phyloP scores from a whole-genome alignment of 495 filamentous ascomycete genomes.

The Letharia lupina region DNA sequence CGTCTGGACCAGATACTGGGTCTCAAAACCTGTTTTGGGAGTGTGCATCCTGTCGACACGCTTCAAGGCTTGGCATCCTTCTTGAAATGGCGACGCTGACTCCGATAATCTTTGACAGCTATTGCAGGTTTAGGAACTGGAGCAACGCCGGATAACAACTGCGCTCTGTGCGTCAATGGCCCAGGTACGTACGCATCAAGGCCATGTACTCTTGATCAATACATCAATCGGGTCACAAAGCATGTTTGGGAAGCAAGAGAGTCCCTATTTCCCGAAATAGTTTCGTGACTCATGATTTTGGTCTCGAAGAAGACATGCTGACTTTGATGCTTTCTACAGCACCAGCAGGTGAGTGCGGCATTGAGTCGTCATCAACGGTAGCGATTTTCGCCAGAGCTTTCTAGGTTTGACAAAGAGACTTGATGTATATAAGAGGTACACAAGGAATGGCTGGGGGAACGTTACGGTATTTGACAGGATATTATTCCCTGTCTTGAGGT shows the following conservation, averaged over 20 bases:
- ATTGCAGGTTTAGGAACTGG: background rate
- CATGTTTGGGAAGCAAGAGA: background rate
- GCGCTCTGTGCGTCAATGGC: slow-evolving; percentile 8
- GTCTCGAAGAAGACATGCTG: background rate
- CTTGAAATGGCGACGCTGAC: background rate
- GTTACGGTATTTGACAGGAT: background rate
- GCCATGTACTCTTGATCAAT: background rate
- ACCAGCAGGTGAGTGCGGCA: slow-evolving; percentile 8
- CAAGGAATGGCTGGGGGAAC: background rate
- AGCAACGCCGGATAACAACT: slow-evolving; percentile 12
- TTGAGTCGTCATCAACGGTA: slow-evolving; percentile 9
- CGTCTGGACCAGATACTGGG: background rate
- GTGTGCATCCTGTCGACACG: background rate
- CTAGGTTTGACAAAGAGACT: background rate
- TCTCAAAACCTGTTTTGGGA: background rate
- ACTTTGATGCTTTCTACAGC: background rate
- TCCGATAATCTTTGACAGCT: background rate
- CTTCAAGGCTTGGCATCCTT: background rate
- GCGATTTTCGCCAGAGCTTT: slow-evolving; percentile 15
- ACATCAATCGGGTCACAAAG: background rate
- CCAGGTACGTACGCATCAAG: background rate
- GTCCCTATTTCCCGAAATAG: background rate
- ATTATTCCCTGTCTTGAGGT: background rate
- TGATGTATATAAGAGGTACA: background rate
- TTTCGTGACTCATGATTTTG: background rate